phyloP scores from a whole-genome alignment of 202 grass and related monocot genomes.

The Eragrostis tef region DNA sequence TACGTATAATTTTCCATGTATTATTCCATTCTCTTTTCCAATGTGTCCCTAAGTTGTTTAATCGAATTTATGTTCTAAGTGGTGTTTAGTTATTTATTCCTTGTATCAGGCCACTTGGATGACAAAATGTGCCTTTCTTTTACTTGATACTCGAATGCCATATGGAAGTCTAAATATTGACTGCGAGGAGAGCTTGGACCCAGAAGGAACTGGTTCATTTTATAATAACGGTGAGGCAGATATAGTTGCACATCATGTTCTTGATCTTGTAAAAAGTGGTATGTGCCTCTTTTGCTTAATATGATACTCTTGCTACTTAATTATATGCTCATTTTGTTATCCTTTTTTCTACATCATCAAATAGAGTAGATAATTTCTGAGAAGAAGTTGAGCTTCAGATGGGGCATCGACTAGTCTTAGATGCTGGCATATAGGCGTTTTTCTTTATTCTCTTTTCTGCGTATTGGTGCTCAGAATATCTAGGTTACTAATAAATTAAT shows the following conservation, averaged over 20 bases:
- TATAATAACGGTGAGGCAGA: conserved; percentile 90
- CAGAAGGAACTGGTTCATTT: conserved; percentile 78
- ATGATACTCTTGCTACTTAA: background rate
- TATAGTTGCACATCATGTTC: conserved; percentile 76
- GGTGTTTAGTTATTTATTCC: conserved; percentile 9
- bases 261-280: conserved; percentile 84
- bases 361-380: background rate
- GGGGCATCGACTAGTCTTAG: conserved; percentile 9
- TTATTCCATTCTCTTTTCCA: background rate
- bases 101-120: conserved; percentile 66
- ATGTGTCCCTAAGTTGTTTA: background rate
- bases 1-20: conserved; percentile 1
- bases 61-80: conserved; percentile 8
- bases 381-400: background rate
- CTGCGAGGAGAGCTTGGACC: conserved; percentile 84
- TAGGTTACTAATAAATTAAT: background rate
- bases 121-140: conserved; percentile 72
- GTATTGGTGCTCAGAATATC: background rate
- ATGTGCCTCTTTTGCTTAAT: conserved; percentile 31
- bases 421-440: background rate
- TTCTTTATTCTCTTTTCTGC: background rate
- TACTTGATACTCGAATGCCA: conserved; percentile 91
- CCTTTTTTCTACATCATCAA: background rate
- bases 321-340: background rate
- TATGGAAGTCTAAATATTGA: conserved; percentile 88